phyloP scores from a whole-genome alignment of 331 rosid species.

The Quercus phellos region DNA sequence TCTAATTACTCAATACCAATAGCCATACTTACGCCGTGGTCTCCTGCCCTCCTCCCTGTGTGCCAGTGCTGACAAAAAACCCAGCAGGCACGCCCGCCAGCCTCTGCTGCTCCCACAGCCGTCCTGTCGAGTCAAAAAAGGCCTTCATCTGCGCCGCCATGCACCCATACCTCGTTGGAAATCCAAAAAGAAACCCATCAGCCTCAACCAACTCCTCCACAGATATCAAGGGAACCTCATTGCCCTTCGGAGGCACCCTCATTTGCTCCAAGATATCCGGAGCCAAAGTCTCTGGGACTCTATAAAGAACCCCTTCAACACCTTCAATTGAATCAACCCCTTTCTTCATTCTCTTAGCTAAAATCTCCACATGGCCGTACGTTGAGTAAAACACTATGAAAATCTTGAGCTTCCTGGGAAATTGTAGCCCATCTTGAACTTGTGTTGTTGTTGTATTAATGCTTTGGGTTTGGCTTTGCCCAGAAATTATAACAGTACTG shows the following conservation, averaged over 20 bases:
- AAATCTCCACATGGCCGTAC: conserved; percentile 75
- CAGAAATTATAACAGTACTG: conserved; percentile 16
- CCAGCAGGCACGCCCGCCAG: conserved; percentile 82
- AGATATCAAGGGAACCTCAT: conserved; percentile 45
- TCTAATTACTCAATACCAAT: neutral
- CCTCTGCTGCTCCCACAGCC: conserved; percentile 66
- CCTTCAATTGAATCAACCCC: conserved; percentile 72
- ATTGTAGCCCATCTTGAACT: conserved; percentile 14
- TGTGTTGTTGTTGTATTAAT: conserved; percentile 17
- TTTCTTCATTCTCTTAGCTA: conserved; percentile 57
- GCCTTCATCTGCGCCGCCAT: conserved; percentile 91
- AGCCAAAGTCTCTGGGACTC: conserved; percentile 70
- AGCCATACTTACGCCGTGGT: conserved; percentile 67
- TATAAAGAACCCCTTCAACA: conserved; percentile 61
- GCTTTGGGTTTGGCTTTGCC: conserved; percentile 22
- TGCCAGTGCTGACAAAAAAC: conserved; percentile 73
- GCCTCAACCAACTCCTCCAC: conserved; percentile 62
- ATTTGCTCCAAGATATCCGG: conserved; percentile 47
- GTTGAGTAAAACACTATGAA: conserved; percentile 75
- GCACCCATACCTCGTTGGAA: conserved; percentile 76
- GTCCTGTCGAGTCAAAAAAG: conserved; percentile 67
- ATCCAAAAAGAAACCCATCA: conserved; percentile 73
- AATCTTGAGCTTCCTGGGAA: conserved; percentile 38
- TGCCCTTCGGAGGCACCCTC: conserved; percentile 63
- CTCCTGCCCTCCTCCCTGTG: conserved; percentile 95